These are phyloP conservation scores for Biancaea sappan DNA, from an alignment of 306 rosid genomes.

Conservation along the genomic window DNA sequence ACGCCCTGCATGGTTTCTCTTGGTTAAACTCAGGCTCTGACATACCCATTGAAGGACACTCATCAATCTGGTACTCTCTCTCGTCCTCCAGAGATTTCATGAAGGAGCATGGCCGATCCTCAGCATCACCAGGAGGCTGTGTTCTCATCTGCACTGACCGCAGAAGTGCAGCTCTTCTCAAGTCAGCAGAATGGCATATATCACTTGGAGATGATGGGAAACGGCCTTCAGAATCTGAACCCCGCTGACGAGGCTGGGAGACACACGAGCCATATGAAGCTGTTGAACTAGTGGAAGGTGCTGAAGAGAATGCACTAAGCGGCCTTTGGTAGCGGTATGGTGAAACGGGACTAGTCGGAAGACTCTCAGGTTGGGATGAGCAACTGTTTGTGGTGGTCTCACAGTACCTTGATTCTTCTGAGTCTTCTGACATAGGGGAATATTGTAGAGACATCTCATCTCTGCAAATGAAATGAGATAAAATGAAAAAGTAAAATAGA, in stretches of 20 bases:
- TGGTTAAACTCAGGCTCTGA: slow-evolving; percentile 52
- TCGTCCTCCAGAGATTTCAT: slow-evolving; percentile 76
- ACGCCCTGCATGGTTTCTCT: slow-evolving; percentile 57
- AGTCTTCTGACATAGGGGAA: slow-evolving; percentile 99
- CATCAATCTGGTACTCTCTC: slow-evolving; percentile 70
- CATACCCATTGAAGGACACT: slow-evolving; percentile 58
- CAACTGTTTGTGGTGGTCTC: slow-evolving; percentile 58
- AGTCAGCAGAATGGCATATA: slow-evolving; percentile 95
- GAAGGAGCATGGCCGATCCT: slow-evolving; percentile 66
- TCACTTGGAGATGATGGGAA: slow-evolving; percentile 99
- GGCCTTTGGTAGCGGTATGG: slow-evolving; percentile 67
- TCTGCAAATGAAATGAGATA: slow-evolving; percentile 49
- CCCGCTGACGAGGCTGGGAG: slow-evolving; percentile 80
- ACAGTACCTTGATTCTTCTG: slow-evolving; percentile 75
- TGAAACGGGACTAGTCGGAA: slow-evolving; percentile 36
- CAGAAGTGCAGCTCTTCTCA: slow-evolving; percentile 94
- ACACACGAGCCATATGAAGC: slow-evolving; percentile 56
- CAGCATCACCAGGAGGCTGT: slow-evolving; percentile 71
- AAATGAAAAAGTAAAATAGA: not conserved
- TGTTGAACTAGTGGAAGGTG: slow-evolving; percentile 56
- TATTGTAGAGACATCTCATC: slow-evolving; percentile 82
- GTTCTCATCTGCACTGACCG: slow-evolving; percentile 97
- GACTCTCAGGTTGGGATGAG: slow-evolving; percentile 67
- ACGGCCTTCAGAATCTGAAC: slow-evolving; percentile 94
- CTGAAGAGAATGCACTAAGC: slow-evolving; percentile 45